Evolutionary conservation across 305 asterid species (phyloP).

Genomic region (Ajuga reptans): DNA sequence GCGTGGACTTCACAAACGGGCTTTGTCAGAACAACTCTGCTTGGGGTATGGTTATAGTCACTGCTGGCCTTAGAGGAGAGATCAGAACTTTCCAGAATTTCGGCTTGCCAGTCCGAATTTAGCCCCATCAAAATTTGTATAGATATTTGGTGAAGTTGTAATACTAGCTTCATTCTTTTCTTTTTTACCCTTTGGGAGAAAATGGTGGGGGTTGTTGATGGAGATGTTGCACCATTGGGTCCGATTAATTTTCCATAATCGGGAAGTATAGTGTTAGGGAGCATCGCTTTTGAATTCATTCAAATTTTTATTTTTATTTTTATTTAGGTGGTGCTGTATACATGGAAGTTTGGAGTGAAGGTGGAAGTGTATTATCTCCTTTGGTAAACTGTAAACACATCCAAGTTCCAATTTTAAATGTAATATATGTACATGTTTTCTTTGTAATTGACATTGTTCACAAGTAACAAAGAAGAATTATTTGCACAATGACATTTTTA

Average conservation of each 20-base stretch:
- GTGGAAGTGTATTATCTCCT: conserved; percentile 9
- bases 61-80: conserved; percentile 88
- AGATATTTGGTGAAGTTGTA: conserved; percentile 60
- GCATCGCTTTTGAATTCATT: conserved; percentile 42
- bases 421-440: conserved; percentile 11
- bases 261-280: conserved; percentile 61
- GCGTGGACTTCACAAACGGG: conserved; percentile 57
- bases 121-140: conserved; percentile 44
- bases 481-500: background rate
- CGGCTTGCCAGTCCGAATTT: conserved; percentile 73
- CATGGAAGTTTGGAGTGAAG: conserved; percentile 21
- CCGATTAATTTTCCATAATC: conserved; percentile 52
- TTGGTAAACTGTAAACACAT: background rate
- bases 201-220: background rate
- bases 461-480: background rate
- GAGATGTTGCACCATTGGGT: conserved; percentile 25
- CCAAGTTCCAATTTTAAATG: conserved; percentile 3
- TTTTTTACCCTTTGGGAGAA: conserved; percentile 19
- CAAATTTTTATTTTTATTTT: conserved; percentile 19
- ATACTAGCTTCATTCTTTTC: conserved; percentile 35
- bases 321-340: conserved; percentile 20
- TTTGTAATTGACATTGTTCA: conserved; percentile 23
- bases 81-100: conserved; percentile 85
- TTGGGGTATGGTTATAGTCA: conserved; percentile 88
- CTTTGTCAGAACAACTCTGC: conserved; percentile 54